Evolutionary conservation across 1,284 basidiomycete species (phyloP).

Genomic region (Somion occarium): DNA sequence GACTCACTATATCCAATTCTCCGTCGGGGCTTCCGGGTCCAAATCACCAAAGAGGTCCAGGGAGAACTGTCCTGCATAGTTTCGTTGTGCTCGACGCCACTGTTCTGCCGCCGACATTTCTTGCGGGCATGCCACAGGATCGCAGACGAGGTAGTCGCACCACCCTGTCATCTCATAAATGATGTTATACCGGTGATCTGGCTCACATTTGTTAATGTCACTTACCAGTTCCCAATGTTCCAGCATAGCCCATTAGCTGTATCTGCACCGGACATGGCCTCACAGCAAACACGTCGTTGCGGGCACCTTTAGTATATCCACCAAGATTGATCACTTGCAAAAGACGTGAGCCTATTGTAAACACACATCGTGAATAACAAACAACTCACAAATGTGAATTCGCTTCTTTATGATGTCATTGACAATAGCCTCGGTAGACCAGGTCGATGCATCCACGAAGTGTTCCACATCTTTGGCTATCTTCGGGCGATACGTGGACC

Average conservation of each 20-base stretch:
- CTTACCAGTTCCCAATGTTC: constrained; percentile 46
- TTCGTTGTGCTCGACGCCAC: constrained; percentile 25
- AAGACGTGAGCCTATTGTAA: background rate
- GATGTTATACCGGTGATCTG: background rate
- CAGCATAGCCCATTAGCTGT: constrained; percentile 56
- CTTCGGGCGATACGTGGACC: constrained; percentile 44
- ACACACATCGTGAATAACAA: background rate
- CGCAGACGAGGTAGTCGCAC: constrained; percentile 60
- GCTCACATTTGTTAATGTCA: background rate
- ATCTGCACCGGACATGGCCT: constrained; percentile 56
- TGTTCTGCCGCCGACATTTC: constrained; percentile 36
- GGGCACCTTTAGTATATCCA: constrained; percentile 63
- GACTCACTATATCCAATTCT: constrained; percentile 53
- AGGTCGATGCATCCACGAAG: constrained; percentile 48
- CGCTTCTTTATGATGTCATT: constrained; percentile 42
- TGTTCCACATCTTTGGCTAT: constrained; percentile 45
- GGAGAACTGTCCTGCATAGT: background rate
- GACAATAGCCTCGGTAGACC: constrained; percentile 40
- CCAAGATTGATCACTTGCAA: constrained; percentile 49
- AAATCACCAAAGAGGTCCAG: constrained; percentile 34
- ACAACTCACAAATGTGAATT: constrained; percentile 44
- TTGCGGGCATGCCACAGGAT: constrained; percentile 47
- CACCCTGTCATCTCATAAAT: constrained; percentile 34
- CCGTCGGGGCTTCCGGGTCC: constrained; percentile 45
- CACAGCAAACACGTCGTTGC: constrained; percentile 60